Evolutionary conservation across 139 green algal genomes (phyloP), one percentile per base, ranked within the genome.

Genomic region (Volvox reticuliferus): DNA sequence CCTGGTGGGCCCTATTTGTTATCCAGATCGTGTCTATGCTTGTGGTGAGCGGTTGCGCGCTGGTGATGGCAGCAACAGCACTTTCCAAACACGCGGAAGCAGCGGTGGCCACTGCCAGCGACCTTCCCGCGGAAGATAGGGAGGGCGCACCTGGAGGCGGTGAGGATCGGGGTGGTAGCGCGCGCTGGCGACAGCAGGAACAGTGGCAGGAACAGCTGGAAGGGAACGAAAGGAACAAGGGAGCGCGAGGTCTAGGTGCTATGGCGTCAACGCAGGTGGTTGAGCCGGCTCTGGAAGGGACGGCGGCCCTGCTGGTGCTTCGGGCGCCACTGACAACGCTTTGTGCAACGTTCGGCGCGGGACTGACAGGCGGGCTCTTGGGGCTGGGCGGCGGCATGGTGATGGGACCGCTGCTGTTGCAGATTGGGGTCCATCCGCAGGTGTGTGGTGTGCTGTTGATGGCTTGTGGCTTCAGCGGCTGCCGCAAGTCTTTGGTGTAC

Each of bases 321-420:
- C 20, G 19, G 35, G 85, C 71, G 44, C 85, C 71, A 18, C 50
- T 89, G 50, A 2, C 28, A 22, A 87, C 82, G 71, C 75, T 93
- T 44, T 1, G 1, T 0, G 63, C 78, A 1, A 88, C 88, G 0
- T 91, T 83, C 50, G 20, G 86, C 28, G 92, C 89, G 13, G 92
- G 92, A 0, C 82, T 93, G 28, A 63, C 88, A 36, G 92, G 89
- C 81, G 89, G 92, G 16, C 63, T 94, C 75, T 76, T 95, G 80
- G 85, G 91, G 19, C 85, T 97, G 37, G 95, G 95, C 14, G 96
- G 96, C 50, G 96, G 95, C 87, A 96, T 97, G 79, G 84, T 98
- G 61, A 96, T 93, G 79, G 93, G 91, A 0, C 94, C 94, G 30
- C 69, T 95, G 87, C 83, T 95, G 91, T 75, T 95, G 71, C 86